Conservation (phyloP, 306 rosid species). For the Inga oerstediana region DNA sequence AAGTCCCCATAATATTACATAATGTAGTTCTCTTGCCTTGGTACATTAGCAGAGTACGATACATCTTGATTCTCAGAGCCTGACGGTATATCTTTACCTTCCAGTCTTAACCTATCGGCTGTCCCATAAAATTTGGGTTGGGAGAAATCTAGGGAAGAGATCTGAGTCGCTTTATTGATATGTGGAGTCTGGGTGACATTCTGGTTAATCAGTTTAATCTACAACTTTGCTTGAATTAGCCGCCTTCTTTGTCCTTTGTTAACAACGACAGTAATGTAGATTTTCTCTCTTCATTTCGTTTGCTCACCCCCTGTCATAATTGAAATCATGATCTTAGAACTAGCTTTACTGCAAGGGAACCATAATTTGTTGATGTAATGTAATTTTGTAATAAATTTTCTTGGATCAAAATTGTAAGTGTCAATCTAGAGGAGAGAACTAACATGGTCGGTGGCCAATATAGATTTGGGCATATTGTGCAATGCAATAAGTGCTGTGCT, state of each 20-base stretch:
- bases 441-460: conserved; percentile 36
- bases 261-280: conserved; percentile 33
- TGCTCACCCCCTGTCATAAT: conserved; percentile 36
- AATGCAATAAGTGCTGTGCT: conserved; percentile 41
- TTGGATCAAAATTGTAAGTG: not conserved
- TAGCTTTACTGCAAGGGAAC: conserved; percentile 1
- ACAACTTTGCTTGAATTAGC: conserved; percentile 27
- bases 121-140: conserved; percentile 25
- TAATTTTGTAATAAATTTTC: not conserved
- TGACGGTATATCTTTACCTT: conserved; percentile 16
- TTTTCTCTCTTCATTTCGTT: conserved; percentile 37
- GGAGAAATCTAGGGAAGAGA: conserved; percentile 13
- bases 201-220: conserved; percentile 21
- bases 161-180: conserved; percentile 24
- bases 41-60: conserved; percentile 8
- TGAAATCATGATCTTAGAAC: conserved; percentile 5
- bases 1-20: conserved; percentile 30
- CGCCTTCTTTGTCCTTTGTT: conserved; percentile 33
- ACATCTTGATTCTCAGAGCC: conserved; percentile 16
- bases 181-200: conserved; percentile 11
- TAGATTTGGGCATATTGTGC: conserved; percentile 10
- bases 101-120: conserved; percentile 26
- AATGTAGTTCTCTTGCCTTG: conserved; percentile 5
- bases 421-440: conserved; percentile 36
- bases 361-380: not conserved